Evolutionary conservation across 805 yeast species (phyloP), one percentile per base, ranked within the genome.

Genomic region (Kuraishia capsulata): DNA sequence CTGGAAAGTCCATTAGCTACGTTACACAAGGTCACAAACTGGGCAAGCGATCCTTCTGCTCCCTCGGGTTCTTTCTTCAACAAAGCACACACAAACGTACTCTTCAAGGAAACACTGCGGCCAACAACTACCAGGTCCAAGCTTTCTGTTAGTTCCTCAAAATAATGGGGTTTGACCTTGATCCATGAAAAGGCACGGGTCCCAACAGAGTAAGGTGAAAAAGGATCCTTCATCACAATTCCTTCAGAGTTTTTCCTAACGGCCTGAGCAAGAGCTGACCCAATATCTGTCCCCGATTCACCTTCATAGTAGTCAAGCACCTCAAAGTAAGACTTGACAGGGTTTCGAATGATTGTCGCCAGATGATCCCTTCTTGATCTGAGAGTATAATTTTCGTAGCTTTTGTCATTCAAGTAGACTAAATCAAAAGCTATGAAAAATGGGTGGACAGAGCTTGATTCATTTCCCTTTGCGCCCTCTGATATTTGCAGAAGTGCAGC

Each of bases 141-240:
- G 49, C 84, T 83, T 45, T 88, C 95, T 8, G 96, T 96, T 56
- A 83, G 82, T 42, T 81, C 86, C 39, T 78, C 81, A 38, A 88
- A 62, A 52, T 88, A 89, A 47, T 89, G 96, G 0, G 97, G 97
- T 54, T 90, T 90, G 2, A 90, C 73, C 51, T 90, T 90, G 13
- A 87, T 64, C 96, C 97, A 90, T n/a, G 68, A 59, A 6, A 40
- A 38, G 14, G 70, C 72, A 36, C 87, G 61, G 25, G 69, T 71
- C n/a, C 76, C 85, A 13, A 83, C 67, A 3, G 59, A 53, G 53
- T 90, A 90, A 13, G 54, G 59, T 2, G 82, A 67, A 10, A 61
- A 55, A 1, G 77, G 71, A 44, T 77, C 70, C 52, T 90, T 90
- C 30, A 90, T 57, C 39, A 90, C 74, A 6, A 90, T 61, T 0